Conservation (phyloP, 805 yeast genomes). For the Blastobotrys mokoenaii region DNA sequence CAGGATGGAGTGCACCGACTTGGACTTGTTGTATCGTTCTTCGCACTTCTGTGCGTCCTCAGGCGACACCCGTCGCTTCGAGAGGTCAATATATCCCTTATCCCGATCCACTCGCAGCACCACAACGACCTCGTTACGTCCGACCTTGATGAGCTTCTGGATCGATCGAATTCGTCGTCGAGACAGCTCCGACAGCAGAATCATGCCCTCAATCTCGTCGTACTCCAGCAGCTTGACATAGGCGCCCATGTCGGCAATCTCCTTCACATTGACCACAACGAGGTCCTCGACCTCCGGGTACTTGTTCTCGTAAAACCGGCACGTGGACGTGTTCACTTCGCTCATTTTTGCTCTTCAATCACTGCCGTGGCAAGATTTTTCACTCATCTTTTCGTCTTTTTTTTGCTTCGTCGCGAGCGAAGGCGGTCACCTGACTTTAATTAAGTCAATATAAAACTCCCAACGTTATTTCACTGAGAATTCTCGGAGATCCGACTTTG, state of each 20-base stretch:
- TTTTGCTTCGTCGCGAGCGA: too few species aligned
- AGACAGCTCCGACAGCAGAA: slow-evolving; percentile 85
- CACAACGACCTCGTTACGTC: slow-evolving; percentile 96
- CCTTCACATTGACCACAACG: slow-evolving; percentile 90
- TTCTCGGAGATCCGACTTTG: too few species aligned
- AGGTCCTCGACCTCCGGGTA: slow-evolving; percentile 98
- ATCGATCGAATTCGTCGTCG: slow-evolving; percentile 98
- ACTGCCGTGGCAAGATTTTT: neutral
- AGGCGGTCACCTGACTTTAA: too few species aligned
- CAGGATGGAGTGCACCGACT: slow-evolving; percentile 95
- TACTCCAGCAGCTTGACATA: slow-evolving; percentile 89
- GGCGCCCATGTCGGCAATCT: slow-evolving; percentile 98
- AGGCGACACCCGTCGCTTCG: slow-evolving; percentile 95
- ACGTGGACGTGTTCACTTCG: slow-evolving; percentile 48
- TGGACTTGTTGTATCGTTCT: slow-evolving; percentile 92
- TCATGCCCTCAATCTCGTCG: slow-evolving; percentile 99
- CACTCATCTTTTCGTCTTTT: neutral
- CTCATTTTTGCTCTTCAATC: slow-evolving; percentile 6
- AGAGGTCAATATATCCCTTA: slow-evolving; percentile 94
- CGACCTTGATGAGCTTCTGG: slow-evolving; percentile 95
- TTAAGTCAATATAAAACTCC: too few species aligned
- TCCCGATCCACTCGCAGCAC: slow-evolving; percentile 97
- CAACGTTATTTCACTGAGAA: too few species aligned
- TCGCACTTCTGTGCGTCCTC: slow-evolving; percentile 97
- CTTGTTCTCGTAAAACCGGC: slow-evolving; percentile 96